Percentiles rank a stretch among this genome's conserved stretches.
phyloP scores from a whole-genome alignment of 2,329 filamentous ascomycete species.

The Cercospora brassicicola region DNA sequence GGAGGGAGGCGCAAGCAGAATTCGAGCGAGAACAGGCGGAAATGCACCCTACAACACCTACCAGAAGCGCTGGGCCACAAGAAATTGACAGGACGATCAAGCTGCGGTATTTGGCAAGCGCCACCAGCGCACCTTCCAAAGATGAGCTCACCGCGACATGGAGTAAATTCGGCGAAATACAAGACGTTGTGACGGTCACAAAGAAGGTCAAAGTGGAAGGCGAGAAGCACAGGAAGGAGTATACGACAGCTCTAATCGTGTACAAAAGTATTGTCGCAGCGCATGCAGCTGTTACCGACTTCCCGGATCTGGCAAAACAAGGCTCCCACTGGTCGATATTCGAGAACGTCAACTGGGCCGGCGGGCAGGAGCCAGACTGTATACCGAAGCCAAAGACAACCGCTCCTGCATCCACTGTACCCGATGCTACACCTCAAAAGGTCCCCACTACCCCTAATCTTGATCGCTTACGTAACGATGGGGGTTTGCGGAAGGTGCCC shows the following conservation, averaged over 20 bases:
- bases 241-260: conserved; percentile 56
- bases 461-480: not conserved
- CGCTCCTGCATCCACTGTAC: not conserved
- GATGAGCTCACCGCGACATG: conserved; percentile 52
- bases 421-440: not conserved
- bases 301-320: conserved; percentile 27
- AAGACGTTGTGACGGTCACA: conserved; percentile 57
- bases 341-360: conserved; percentile 58
- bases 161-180: conserved; percentile 57
- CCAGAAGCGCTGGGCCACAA: conserved; percentile 38
- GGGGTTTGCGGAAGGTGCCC: conserved; percentile 40
- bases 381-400: conserved; percentile 29
- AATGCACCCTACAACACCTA: not conserved
- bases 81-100: conserved; percentile 61
- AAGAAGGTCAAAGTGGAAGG: conserved; percentile 48
- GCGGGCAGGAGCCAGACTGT: conserved; percentile 53
- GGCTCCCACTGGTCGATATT: conserved; percentile 50
- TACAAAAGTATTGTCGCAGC: conserved; percentile 60
- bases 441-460: not conserved
- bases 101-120: conserved; percentile 46
- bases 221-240: conserved; percentile 33
- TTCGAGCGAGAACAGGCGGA: conserved; percentile 41
- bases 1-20: conserved; percentile 55
- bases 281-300: conserved; percentile 57
- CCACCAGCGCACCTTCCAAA: conserved; percentile 44